Percentiles rank a stretch among this genome's conserved stretches.
Evolutionary conservation across 768 basidiomycete genomes (phyloP).

Genomic region (Rubroboletus satanas): DNA sequence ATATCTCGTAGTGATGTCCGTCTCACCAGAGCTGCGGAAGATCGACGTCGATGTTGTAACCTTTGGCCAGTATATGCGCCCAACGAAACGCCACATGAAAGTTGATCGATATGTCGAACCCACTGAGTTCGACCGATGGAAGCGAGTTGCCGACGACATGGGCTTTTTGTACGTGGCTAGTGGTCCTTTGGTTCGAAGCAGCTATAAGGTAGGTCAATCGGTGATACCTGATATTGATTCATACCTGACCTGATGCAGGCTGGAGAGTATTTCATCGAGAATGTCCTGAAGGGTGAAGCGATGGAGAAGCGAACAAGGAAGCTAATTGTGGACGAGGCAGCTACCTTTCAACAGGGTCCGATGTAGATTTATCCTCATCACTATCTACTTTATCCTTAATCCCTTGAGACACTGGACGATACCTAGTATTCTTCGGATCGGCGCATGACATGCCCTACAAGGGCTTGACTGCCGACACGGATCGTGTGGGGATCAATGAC

Average conservation of each 20-base stretch:
- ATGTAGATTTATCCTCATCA: background rate
- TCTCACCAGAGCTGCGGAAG: conserved; percentile 73
- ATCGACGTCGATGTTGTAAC: conserved; percentile 95
- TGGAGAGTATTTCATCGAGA: conserved; percentile 95
- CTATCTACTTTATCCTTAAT: background rate
- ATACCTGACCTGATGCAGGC: conserved; percentile 48
- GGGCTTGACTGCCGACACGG: background rate
- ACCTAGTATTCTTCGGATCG: background rate
- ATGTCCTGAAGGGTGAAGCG: conserved; percentile 68
- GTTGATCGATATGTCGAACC: conserved; percentile 96
- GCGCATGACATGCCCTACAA: background rate
- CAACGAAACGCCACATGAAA: conserved; percentile 99
- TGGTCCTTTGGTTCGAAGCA: conserved; percentile 92
- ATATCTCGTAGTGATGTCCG: background rate
- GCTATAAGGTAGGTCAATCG: conserved; percentile 78
- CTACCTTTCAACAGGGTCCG: conserved; percentile 1
- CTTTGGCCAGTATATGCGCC: conserved; percentile 99
- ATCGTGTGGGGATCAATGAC: background rate
- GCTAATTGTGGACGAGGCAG: conserved; percentile 26
- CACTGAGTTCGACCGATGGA: conserved; percentile 90
- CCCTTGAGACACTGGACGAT: background rate
- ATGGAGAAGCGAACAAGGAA: conserved; percentile 38
- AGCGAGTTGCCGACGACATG: conserved; percentile 82
- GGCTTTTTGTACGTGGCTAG: conserved; percentile 97
- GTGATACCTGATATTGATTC: background rate